Base-by-base conservation (phyloP, 2,329 filamentous ascomycete genomes). In the Metarhizium album region DNA sequence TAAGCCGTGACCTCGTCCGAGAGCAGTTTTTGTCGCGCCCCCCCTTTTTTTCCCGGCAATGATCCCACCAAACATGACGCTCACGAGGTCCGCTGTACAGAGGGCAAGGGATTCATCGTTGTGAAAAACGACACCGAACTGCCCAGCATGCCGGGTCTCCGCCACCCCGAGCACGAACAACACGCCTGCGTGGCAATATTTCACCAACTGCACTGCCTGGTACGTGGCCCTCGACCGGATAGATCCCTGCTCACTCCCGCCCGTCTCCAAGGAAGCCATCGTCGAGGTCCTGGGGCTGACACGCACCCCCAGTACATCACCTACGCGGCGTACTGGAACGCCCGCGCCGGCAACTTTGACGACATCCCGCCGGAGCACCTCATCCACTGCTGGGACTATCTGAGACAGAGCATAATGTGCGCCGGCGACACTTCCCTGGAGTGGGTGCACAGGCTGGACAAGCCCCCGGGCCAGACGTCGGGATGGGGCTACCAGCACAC, bases 311-410 rank as follows among this genome's bases (percentile, higher is more conserved):
- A 54, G 53, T 54, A 54, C 43, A 51, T 51, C 45, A 47, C 48
- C 2, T 49, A 49, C 14, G 45, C 43, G 13, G 53, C 46, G 9
- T 54, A 53, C 27, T 54, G 47, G 46, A 47, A 46, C 20, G 53
- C 53, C 3, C 48, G 46, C 11, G 38, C n/a, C 3, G 69, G 53
- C 22, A 50, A 53, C 18, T 20, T 47, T 14, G 45, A 53, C n/a
- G 45, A 49, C 14, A 18, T 29, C 4, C 20, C 22, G 16, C 43
- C 45, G 24, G 45, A 22, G 67, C 71, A 74, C 59, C 70, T 74
- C 64, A 68, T 70, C 49, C 72, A 74, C 62, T 74, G 72, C 63
- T 71, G 74, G 59, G 68, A 70, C 56, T 74, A 74, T 58, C 67
- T 74, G 61, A 63, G 72, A 11, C 69, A 74, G 58, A 69, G 69